phyloP scores from a whole-genome alignment of 768 basidiomycete genomes.

The Royoungia palumana region DNA sequence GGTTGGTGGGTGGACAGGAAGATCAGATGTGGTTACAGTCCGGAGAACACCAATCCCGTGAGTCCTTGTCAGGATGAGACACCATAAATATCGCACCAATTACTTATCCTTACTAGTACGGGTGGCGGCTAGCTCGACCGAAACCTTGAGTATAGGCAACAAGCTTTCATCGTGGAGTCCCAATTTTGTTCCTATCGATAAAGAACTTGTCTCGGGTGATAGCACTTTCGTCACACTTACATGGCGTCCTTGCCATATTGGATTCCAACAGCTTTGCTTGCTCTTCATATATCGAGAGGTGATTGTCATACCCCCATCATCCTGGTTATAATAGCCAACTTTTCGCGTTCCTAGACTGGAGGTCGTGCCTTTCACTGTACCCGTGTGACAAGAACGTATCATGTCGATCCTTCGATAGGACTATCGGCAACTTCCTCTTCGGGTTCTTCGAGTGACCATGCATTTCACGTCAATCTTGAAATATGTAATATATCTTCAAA shows the following conservation, averaged over 20 bases:
- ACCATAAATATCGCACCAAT: neutral
- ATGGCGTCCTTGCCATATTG: conserved; percentile 48
- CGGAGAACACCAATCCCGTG: conserved; percentile 22
- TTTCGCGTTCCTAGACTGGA: conserved; percentile 37
- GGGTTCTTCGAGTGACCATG: conserved; percentile 42
- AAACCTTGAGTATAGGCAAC: conserved; percentile 49
- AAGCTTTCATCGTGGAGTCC: conserved; percentile 49
- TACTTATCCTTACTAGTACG: conserved; percentile 14
- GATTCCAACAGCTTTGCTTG: conserved; percentile 51
- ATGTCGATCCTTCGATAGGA: conserved; percentile 59
- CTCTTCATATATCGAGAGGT: conserved; percentile 71
- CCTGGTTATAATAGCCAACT: neutral
- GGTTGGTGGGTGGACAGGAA: conserved; percentile 58
- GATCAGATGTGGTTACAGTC: conserved; percentile 59
- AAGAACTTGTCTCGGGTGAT: conserved; percentile 45
- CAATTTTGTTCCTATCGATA: conserved; percentile 40
- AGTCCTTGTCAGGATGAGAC: conserved; percentile 3
- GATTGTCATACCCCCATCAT: conserved; percentile 4
- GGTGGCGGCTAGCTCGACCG: conserved; percentile 22
- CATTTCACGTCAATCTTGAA: conserved; percentile 55
- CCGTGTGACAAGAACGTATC: conserved; percentile 50
- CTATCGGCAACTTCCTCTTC: conserved; percentile 51
- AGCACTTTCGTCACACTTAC: conserved; percentile 49
- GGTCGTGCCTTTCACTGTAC: conserved; percentile 55
- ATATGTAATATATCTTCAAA: conserved; percentile 48